Percentiles rank a stretch among this genome's conserved stretches.
Conservation (phyloP, 192 early-diverging fungal species). For the Funneliformis mosseae region DNA sequence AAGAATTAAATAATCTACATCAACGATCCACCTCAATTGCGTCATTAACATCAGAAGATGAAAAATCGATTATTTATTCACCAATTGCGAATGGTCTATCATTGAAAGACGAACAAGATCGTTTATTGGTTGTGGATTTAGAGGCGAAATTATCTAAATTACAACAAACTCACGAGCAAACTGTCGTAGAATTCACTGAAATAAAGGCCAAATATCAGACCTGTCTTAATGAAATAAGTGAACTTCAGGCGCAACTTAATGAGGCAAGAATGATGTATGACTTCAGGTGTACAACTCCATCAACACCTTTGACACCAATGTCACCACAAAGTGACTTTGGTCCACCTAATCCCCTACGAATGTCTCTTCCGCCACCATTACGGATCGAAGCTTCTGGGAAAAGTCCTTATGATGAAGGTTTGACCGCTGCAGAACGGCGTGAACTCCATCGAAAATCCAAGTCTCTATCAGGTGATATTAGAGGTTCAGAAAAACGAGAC, state of each 20-base stretch:
- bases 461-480: constrained; percentile 22
- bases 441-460: constrained; percentile 8
- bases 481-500: constrained; percentile 11
- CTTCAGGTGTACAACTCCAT: neutral
- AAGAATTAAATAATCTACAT: neutral
- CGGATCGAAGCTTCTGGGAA: neutral
- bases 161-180: constrained; percentile 20
- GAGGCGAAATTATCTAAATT: constrained; percentile 21
- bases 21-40: neutral
- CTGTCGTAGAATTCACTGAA: neutral
- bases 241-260: constrained; percentile 9
- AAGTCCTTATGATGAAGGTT: neutral
- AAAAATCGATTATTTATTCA: neutral
- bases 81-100: neutral
- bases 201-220: constrained; percentile 21
- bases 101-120: constrained; percentile 7
- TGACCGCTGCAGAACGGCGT: neutral
- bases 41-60: neutral
- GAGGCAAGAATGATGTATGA: neutral
- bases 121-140: neutral
- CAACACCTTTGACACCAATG: neutral
- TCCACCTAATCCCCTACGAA: neutral
- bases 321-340: neutral
- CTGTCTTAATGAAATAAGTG: constrained; percentile 27
- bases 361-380: neutral